Evolutionary conservation across 2,329 filamentous ascomycete genomes (phyloP).

Genomic region (Iodosphaeria phyllophila): DNA sequence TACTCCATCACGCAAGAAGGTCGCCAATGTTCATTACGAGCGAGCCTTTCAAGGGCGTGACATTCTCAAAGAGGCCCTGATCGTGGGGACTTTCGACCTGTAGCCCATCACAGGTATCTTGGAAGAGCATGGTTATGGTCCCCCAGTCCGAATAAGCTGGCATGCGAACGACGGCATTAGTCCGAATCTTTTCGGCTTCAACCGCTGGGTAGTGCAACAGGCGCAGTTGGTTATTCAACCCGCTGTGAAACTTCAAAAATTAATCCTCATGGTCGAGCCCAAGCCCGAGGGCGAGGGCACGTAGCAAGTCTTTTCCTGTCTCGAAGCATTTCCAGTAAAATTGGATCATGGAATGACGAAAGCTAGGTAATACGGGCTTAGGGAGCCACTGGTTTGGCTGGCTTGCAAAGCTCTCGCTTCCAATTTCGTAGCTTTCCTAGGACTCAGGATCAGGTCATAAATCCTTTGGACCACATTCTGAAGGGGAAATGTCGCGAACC

Average conservation of each 20-base stretch:
- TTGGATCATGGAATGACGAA: constrained; percentile 23
- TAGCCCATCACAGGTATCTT: constrained; percentile 24
- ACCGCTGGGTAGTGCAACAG: constrained; percentile 38
- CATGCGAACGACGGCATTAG: constrained; percentile 22
- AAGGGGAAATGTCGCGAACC: constrained; percentile 2
- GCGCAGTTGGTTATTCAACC: constrained; percentile 38
- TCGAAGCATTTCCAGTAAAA: constrained; percentile 29
- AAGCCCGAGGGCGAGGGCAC: constrained; percentile 25
- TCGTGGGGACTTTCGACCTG: constrained; percentile 22
- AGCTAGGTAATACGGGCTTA: constrained; percentile 22
- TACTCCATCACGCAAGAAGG: constrained; percentile 20
- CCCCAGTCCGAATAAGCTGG: constrained; percentile 15
- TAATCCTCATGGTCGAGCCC: constrained; percentile 24
- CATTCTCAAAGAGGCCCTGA: constrained; percentile 17
- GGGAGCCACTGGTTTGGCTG: constrained; percentile 32
- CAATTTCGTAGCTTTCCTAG: constrained; percentile 33
- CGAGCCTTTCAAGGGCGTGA: constrained; percentile 12
- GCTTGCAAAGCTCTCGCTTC: constrained; percentile 21
- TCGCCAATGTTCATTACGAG: constrained; percentile 18
- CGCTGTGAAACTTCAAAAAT: constrained; percentile 29
- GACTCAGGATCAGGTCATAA: constrained; percentile 1
- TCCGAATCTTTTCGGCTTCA: constrained; percentile 21
- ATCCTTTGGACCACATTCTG: background rate
- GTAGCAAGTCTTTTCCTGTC: constrained; percentile 22
- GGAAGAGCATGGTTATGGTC: constrained; percentile 26